Base-by-base conservation (phyloP, 2,329 filamentous ascomycete genomes). In the Epichloe coenophiala region DNA sequence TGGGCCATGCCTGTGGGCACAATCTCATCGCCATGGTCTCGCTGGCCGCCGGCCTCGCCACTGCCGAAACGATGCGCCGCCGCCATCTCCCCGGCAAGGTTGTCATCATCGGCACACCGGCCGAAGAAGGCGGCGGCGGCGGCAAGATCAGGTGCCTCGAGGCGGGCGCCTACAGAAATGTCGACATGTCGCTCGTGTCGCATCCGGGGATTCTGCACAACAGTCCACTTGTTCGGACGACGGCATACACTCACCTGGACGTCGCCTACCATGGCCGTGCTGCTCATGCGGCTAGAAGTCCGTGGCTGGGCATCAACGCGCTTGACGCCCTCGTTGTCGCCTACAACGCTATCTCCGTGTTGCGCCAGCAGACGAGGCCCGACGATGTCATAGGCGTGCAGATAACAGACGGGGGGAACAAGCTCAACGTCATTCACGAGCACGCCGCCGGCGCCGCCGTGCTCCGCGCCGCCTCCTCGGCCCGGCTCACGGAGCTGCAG, bases 241-340 rank as follows among this genome's bases (percentile, higher is more conserved):
- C 73, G 3, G 76, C 76, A 5, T 78, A 73, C 55, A 58, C 64
- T 4, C 63, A 65, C 47, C 71, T 78, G 58, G 69, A 67, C 44
- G 74, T 73, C 4, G 73, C 73, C 53, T 80, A 75, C 56, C 68
- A 71, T 9, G 78, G 78, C 5, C 70, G 69, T 38, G 72, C 73
- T 49, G 76, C 77, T 0, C 77, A 80, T 55, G 77, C 77, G 0
- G 76, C 74, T 3, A 69, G 70, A 1, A 73, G 68, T 33, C 77
- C 77, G 0, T 80, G 76, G 76, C 66, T 75, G 5, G 77, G 77
- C 0, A 67, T 76, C 57, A 81, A 81, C 57, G 77, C 77, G 0
- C 68, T 80, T 1, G 77, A 81, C 58, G 77, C 76, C 1, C 56
- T 78, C 21, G 64, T 81, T 3, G 65, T 68, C 0, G 71, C 65